Base-by-base conservation (phyloP, 352 stramenopile species). In the Phytophthora macrochlamydospora region DNA sequence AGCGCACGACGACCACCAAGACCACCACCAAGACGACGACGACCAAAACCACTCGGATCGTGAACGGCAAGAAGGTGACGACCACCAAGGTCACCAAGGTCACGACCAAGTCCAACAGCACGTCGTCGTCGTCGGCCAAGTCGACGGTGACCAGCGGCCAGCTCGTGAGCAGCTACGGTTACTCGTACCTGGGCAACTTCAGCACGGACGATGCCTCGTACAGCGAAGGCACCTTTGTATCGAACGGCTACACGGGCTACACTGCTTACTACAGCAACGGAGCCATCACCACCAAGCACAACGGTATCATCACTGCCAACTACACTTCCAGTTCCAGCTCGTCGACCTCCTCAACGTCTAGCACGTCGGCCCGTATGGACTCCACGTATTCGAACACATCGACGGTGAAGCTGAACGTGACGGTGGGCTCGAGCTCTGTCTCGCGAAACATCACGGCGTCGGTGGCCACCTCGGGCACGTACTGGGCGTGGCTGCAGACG, bases 401-500 rank as follows among this genome's bases (percentile, higher is more conserved):
- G 38, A 78, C 59, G 7, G 40, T 85, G 7, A 64, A 68, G 43
- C 55, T 59, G 65, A 87, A 83, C 65, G 67, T 87, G 43, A 87
- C 67, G 46, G 55, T 85, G 53, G 77, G 76, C 43, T 67, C 62
- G 24, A 69, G 65, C 24, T 75, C 57, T 1, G 66, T 81, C 33
- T 11, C 65, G 32, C 78, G 78, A n/a, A 73, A 83, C 40, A 51
- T 87, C 38, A 81, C 69, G 24, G 65, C 56, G 40, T 78, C 74
- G 2, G 71, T 85, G 30, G 79, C 78, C 11, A 89, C 79, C 12
- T 78, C 69, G n/a, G 82, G 82, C 12, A 63, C 52, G 13, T 91
- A 91, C 69, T 91, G 79, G 82, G 62, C 77, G 46, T 91, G 82
- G 79, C 56, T 91, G 51, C 54, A 83, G 60, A 80, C 74, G 2